A percentile compares a stretch with the other conserved stretches of the same genome.
These are phyloP conservation scores for Chamaecrista fasciculata DNA, from an alignment of 306 rosid species.

Conservation along the genomic window DNA sequence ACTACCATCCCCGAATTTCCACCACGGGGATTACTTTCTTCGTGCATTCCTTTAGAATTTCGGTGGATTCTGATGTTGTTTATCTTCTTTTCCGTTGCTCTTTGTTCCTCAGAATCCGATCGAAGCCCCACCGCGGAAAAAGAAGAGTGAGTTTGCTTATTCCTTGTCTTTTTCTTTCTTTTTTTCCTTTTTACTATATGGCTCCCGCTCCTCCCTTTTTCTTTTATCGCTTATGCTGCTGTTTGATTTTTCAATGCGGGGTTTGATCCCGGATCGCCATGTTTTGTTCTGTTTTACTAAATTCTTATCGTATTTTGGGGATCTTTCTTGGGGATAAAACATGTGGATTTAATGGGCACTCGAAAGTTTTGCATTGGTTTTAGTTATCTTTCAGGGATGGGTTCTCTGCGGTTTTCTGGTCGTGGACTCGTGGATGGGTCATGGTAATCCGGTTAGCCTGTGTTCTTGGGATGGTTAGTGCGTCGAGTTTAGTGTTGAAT, in stretches of 20 bases:
- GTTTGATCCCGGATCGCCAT: conserved; percentile 41
- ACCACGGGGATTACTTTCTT: neutral
- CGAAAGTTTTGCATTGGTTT: conserved; percentile 14
- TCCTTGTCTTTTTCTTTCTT: conserved; percentile 2
- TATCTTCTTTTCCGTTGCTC: conserved; percentile 11
- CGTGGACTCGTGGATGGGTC: neutral
- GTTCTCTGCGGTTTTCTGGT: neutral
- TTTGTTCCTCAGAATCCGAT: conserved; percentile 51
- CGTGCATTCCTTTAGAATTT: conserved; percentile 26
- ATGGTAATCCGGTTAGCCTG: neutral
- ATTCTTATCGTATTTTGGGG: conserved; percentile 15
- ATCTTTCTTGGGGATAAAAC: conserved; percentile 17
- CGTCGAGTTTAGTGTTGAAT: conserved; percentile 33
- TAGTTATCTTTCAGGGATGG: conserved; percentile 14
- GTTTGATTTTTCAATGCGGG: conserved; percentile 33
- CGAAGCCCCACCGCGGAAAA: conserved; percentile 47
- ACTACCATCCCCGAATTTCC: neutral
- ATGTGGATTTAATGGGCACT: conserved; percentile 16
- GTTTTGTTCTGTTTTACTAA: conserved; percentile 20
- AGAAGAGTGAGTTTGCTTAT: conserved; percentile 49
- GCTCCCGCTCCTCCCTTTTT: conserved; percentile 1
- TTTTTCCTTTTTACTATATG: conserved; percentile 3
- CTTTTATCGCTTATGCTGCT: conserved; percentile 26
- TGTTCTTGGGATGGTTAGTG: conserved; percentile 7
- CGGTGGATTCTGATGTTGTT: neutral